Base-by-base conservation (phyloP, 805 yeast species). In the Sugiyamaella mastotermitis region DNA sequence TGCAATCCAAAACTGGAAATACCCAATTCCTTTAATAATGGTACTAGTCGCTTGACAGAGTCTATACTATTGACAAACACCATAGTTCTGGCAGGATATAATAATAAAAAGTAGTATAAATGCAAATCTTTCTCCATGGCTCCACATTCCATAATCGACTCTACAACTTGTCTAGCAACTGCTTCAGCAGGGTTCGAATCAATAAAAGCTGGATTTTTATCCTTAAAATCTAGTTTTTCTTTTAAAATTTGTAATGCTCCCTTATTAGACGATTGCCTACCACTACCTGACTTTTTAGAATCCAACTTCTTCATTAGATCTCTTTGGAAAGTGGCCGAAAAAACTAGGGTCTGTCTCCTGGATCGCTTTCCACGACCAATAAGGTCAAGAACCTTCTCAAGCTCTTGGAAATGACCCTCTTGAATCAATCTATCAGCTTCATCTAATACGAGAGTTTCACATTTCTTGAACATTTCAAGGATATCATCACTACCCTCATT, bases 21-120 rank as follows among this genome's bases (percentile, higher is more conserved):
- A 9, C 74, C 73, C 36, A 92, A 67, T 55, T 78, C 77, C 46
- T 72, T 80, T 43, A 92, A 68, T 43, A 81, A 72, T 5, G 90
- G 90, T 8, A 78, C 81, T 23, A 92, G 58, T 47, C 96, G 76
- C 57, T 87, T 86, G 33, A 90, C 97, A 0, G 95, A 78, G 52
- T 90, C 97, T 52, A 92, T 88, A n/a, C 94, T 79, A 61, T 92
- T 92, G 47, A 95, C 88, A 57, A 92, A 92, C 3, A 90, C 90
- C 35, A 92, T 69, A 0, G 96, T 83, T 14, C 85, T 72, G 2
- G 96, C 97, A 1, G 95, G 90, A 54, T 83, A 92, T 68, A 83
- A 72, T 43, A 83, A 63, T 21, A 87, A 56, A 61, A 92, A 90
- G 60, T 92, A 92, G 63, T 92, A 92, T 14, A 87, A 65, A 65